These are phyloP conservation scores for Quercus cerris DNA, from an alignment of 306 rosid genomes.

Conservation along the genomic window DNA sequence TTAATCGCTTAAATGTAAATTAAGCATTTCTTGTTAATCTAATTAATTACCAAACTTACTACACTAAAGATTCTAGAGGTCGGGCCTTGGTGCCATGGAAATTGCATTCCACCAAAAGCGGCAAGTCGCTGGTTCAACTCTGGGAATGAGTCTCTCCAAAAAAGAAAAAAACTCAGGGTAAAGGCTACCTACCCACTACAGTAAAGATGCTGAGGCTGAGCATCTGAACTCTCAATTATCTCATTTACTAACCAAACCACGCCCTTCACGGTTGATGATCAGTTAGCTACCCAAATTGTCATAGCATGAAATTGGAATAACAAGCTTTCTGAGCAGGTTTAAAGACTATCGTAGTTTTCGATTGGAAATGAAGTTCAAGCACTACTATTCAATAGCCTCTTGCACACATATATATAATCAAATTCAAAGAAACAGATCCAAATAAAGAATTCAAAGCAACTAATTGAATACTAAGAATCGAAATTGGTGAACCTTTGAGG, in stretches of 20 bases:
- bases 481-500: conserved; percentile 62
- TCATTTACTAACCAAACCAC: background rate
- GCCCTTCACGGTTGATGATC: background rate
- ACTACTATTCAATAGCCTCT: too few relatives aligned
- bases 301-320: background rate
- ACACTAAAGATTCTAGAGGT: background rate
- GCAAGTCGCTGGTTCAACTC: too few relatives aligned
- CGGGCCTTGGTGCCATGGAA: too few relatives aligned
- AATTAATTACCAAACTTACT: background rate
- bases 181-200: too few relatives aligned
- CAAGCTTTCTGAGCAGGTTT: background rate
- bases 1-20: background rate
- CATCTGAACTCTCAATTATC: background rate
- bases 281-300: background rate
- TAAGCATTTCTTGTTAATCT: background rate
- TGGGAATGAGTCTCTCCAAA: too few relatives aligned
- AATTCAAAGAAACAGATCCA: background rate
- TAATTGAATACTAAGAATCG: background rate
- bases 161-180: too few relatives aligned
- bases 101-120: too few relatives aligned
- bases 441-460: background rate
- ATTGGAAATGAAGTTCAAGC: too few relatives aligned
- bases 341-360: too few relatives aligned
- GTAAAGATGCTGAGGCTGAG: background rate
- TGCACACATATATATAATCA: too few relatives aligned